phyloP scores from a whole-genome alignment of 345 rosid species.

The Hypericum perforatum region DNA sequence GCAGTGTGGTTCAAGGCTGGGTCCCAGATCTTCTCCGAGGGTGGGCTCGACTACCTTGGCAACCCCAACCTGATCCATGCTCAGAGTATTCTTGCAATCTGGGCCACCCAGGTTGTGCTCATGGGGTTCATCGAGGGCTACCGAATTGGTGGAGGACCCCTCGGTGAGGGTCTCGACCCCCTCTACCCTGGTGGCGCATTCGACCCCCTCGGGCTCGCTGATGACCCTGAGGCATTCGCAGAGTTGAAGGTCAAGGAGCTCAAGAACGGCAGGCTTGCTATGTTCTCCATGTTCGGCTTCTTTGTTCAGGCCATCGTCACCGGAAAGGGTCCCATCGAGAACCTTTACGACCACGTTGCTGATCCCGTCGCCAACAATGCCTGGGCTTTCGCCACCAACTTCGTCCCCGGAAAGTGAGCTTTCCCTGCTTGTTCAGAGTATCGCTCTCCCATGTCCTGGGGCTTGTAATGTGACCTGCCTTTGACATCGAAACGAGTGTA shows the following conservation, averaged over 20 bases:
- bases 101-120: constrained; percentile 90
- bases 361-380: constrained; percentile 92
- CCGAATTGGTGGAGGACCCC: constrained; percentile 94
- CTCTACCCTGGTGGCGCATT: constrained; percentile 95
- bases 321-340: constrained; percentile 93
- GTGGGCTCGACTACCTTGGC: constrained; percentile 91
- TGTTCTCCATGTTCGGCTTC: constrained; percentile 95
- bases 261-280: constrained; percentile 89
- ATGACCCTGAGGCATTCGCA: constrained; percentile 89
- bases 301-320: constrained; percentile 93
- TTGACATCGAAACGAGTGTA: too few relatives aligned
- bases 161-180: constrained; percentile 92
- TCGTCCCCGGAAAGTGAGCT: constrained; percentile 79
- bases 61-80: constrained; percentile 94
- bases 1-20: constrained; percentile 98
- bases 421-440: too few relatives aligned
- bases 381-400: constrained; percentile 97
- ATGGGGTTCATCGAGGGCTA: constrained; percentile 94
- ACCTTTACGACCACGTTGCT: constrained; percentile 76
- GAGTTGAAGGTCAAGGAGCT: constrained; percentile 93
- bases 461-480: too few relatives aligned
- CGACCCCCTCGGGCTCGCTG: constrained; percentile 83
- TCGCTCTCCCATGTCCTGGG: too few relatives aligned
- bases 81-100: constrained; percentile 91
- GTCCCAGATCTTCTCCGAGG: constrained; percentile 85